Percentiles rank a stretch among this genome's conserved stretches.
These are phyloP conservation scores for Pleurotus cornucopiae DNA, from an alignment of 768 basidiomycete genomes.

Conservation along the genomic window DNA sequence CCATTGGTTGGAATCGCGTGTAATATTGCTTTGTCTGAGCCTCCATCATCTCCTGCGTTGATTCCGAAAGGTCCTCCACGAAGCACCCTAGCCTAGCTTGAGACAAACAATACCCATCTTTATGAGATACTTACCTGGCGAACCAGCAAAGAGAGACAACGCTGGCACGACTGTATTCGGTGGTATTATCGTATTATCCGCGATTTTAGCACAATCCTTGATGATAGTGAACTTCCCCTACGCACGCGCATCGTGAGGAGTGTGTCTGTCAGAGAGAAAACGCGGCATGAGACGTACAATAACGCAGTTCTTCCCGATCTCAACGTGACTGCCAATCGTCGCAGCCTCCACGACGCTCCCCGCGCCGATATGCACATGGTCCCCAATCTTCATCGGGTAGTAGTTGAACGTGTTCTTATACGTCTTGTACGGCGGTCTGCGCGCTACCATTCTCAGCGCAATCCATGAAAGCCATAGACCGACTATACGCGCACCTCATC, in stretches of 20 bases:
- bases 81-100: slow-evolving; percentile 51
- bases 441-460: not conserved
- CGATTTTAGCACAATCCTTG: slow-evolving; percentile 90
- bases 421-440: slow-evolving; percentile 82
- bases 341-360: slow-evolving; percentile 90
- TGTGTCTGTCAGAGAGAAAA: too few species aligned
- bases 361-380: slow-evolving; percentile 93
- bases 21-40: slow-evolving; percentile 83
- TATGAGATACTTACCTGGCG: slow-evolving; percentile 61
- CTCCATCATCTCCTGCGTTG: slow-evolving; percentile 90
- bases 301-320: slow-evolving; percentile 94
- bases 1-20: slow-evolving; percentile 70
- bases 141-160: slow-evolving; percentile 79
- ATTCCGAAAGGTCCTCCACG: slow-evolving; percentile 83
- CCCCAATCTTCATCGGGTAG: slow-evolving; percentile 96
- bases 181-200: slow-evolving; percentile 86
- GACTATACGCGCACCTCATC: slow-evolving; percentile 54
- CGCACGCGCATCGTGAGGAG: not conserved
- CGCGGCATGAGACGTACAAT: slow-evolving; percentile 53
- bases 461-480: not conserved
- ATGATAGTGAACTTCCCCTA: slow-evolving; percentile 97
- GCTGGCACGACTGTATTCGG: slow-evolving; percentile 93
- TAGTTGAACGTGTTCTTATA: slow-evolving; percentile 93
- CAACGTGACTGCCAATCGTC: slow-evolving; percentile 88
- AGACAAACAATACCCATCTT: not conserved